phyloP scores from a whole-genome alignment of 164 flowering plant genomes.

The Paratinospora sagittata region DNA sequence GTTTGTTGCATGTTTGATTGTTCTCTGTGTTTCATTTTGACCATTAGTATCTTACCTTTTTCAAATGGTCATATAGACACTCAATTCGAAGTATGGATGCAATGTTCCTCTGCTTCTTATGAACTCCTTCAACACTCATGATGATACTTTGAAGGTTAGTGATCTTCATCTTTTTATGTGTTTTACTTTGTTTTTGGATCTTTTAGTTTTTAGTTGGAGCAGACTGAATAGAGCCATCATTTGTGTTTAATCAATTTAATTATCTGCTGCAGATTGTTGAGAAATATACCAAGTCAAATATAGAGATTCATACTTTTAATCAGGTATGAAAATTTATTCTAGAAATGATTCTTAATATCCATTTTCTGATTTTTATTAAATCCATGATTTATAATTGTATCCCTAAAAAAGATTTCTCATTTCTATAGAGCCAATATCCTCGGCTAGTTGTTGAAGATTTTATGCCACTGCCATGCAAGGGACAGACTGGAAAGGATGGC shows the following conservation, averaged over 20 bases:
- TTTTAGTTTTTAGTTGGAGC: neutral
- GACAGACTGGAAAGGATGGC: constrained; percentile 79
- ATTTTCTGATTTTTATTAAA: neutral
- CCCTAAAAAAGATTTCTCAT: neutral
- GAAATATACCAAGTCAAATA: constrained; percentile 66
- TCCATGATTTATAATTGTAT: constrained; percentile 5
- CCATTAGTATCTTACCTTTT: constrained; percentile 4
- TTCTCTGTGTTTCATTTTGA: neutral
- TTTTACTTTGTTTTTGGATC: too few species aligned
- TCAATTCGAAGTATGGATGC: constrained; percentile 85
- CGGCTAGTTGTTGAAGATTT: constrained; percentile 85
- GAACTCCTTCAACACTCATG: constrained; percentile 95
- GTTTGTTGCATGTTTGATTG: constrained; percentile 24
- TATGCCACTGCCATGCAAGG: constrained; percentile 77
- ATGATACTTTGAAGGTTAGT: constrained; percentile 75
- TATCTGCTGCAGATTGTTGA: constrained; percentile 66
- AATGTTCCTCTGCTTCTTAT: constrained; percentile 87
- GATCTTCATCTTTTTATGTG: neutral
- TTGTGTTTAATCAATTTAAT: neutral
- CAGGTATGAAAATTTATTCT: constrained; percentile 47
- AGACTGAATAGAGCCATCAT: neutral
- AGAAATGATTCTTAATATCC: neutral
- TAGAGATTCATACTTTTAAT: constrained; percentile 88
- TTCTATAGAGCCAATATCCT: constrained; percentile 87
- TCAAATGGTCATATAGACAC: constrained; percentile 38